Evolutionary conservation across 2,329 filamentous ascomycete genomes (phyloP), one percentile per base, ranked within the genome.

Genomic region (Drechslerella coelobrocha): DNA sequence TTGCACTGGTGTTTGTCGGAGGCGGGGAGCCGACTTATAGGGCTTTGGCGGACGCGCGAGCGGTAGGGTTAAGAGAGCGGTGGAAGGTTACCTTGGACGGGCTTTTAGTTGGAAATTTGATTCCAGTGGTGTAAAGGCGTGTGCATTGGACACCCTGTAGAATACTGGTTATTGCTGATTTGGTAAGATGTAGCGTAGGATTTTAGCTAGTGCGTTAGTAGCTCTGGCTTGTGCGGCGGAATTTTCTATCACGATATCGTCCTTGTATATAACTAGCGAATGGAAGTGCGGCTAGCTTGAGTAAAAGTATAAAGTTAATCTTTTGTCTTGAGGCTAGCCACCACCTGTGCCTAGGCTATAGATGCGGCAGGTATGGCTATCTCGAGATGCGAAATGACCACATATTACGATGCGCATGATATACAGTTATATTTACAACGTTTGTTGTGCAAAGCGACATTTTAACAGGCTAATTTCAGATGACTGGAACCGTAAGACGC

Each of bases 21-120:
- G 66, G 66, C 19, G 66, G 66, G 2, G 66, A 71, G 1, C 45
- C 34, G 29, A 71, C 66, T 9, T 71, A 63, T 54, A 34, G 54
- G 6, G 66, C 59, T 0, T 39, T 71, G 26, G 59, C 59, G n/a
- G 66, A 71, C 12, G 66, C 66, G 21, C 61, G 43, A n/a, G 66
- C 37, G 9, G 59, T 71, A 2, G 66, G 66, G 8, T 50, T 71
- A 34, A 62, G 66, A 24, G 52, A 71, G 31, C 19, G 59, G 47
- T 71, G 66, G 66, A 71, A 63, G 54, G 66, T 63, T 4, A 63
- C 26, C 1, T 55, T 71, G 27, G 66, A 63, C 41, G 59, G 53
- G 17, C 17, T 63, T 5, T 48, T 62, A 8, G 60, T 71, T 12
- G 60, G 66, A 7, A 71, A 71, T 50, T 45, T 71, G n/a, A 54